phyloP scores from a whole-genome alignment of 148 eudicot genomes.

The Tetragonia tetragonoides region DNA sequence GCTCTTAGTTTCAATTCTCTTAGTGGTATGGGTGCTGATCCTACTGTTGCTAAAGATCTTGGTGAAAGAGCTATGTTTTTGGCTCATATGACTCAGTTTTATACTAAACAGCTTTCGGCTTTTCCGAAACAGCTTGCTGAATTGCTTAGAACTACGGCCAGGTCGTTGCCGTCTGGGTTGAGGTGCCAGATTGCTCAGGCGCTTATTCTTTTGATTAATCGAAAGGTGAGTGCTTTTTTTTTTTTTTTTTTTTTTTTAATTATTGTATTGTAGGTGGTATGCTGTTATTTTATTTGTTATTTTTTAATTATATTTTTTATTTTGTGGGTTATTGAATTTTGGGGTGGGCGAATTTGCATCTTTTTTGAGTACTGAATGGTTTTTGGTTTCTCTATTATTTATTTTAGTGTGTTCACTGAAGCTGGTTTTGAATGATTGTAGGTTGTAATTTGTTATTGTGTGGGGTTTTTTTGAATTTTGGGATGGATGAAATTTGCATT shows the following conservation, averaged over 20 bases:
- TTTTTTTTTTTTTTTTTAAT: background rate
- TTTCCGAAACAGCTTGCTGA: conserved; percentile 59
- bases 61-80: conserved; percentile 75
- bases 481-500: too few relatives aligned
- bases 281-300: background rate
- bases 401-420: too few relatives aligned
- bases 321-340: too few relatives aligned
- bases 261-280: background rate
- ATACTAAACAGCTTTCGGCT: conserved; percentile 41
- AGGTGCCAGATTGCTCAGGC: conserved; percentile 67
- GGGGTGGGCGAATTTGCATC: too few relatives aligned
- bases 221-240: conserved; percentile 46
- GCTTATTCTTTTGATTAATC: conserved; percentile 65
- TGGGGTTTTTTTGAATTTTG: too few relatives aligned
- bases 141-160: conserved; percentile 44
- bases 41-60: conserved; percentile 63
- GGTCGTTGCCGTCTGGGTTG: conserved; percentile 55
- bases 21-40: conserved; percentile 57
- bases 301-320: too few relatives aligned
- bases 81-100: conserved; percentile 74
- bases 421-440: too few relatives aligned
- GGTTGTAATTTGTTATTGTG: too few relatives aligned
- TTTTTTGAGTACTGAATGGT: too few relatives aligned
- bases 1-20: conserved; percentile 73
- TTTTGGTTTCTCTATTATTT: too few relatives aligned